A percentile compares a stretch with the other conserved stretches of the same genome.
These are phyloP conservation scores for Tinospora cordifolia DNA, from an alignment of 164 flowering plant species.

Conservation along the genomic window DNA sequence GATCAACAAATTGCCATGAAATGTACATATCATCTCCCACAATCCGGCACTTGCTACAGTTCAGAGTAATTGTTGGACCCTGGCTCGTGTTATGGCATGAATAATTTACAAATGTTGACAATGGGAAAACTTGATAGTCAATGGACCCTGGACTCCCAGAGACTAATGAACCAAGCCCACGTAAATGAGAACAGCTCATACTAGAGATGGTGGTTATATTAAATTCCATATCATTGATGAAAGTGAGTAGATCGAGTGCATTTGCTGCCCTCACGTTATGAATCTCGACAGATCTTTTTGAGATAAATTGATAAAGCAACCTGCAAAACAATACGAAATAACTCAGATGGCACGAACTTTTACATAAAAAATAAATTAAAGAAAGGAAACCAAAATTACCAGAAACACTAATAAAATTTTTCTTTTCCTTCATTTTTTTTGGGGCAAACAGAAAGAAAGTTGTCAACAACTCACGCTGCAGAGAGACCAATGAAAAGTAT, in stretches of 20 bases:
- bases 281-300: conserved; percentile 74
- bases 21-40: conserved; percentile 47
- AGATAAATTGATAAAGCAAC: conserved; percentile 79
- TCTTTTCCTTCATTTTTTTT: not conserved
- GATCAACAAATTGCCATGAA: conserved; percentile 92
- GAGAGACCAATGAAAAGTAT: conserved; percentile 79
- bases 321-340: conserved; percentile 37
- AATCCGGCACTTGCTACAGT: conserved; percentile 54
- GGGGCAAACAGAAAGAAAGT: not conserved
- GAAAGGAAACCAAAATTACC: not conserved
- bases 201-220: conserved; percentile 81
- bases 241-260: conserved; percentile 68
- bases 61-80: conserved; percentile 69
- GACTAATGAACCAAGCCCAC: conserved; percentile 56
- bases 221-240: conserved; percentile 78
- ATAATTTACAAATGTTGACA: conserved; percentile 52
- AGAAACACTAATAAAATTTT: not conserved
- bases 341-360: conserved; percentile 3
- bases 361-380: not conserved
- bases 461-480: conserved; percentile 67
- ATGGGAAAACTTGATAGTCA: conserved; percentile 40
- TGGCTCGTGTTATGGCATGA: conserved; percentile 67
- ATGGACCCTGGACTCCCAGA: conserved; percentile 61
- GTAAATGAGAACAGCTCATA: conserved; percentile 89
- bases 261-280: conserved; percentile 70